Evolutionary conservation across 2,329 filamentous ascomycete genomes (phyloP).

Genomic region (Sporothrix brunneoviolacea): DNA sequence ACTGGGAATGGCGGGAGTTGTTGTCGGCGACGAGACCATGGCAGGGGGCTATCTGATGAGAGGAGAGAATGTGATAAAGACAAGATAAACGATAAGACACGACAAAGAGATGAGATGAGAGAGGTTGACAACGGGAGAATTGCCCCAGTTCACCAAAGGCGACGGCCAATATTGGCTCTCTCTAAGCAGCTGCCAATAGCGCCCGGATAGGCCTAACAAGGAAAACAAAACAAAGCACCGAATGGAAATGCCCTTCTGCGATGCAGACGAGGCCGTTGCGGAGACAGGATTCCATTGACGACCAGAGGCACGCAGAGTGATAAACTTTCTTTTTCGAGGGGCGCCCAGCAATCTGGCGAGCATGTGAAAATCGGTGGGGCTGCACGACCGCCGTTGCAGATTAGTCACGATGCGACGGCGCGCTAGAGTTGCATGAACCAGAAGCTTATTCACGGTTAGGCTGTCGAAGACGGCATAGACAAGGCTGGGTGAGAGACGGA

Average conservation of each 20-base stretch:
- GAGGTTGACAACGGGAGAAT: too few relatives aligned
- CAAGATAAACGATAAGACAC: too few relatives aligned
- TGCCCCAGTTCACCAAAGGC: too few relatives aligned
- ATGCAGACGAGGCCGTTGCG: constrained; percentile 4
- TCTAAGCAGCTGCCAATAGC: not conserved
- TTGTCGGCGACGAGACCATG: not conserved
- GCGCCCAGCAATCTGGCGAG: too few relatives aligned
- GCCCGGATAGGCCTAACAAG: not conserved
- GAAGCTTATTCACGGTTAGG: too few relatives aligned
- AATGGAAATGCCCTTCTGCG: not conserved
- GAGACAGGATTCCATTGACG: constrained; percentile 4
- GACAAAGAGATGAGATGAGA: too few relatives aligned
- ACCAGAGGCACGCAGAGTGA: not conserved
- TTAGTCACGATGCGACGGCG: not conserved
- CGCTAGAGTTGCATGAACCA: too few relatives aligned
- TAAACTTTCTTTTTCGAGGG: not conserved
- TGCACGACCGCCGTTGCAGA: not conserved
- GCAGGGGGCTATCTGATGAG: too few relatives aligned
- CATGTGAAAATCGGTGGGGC: constrained; percentile 11
- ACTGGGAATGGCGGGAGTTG: not conserved
- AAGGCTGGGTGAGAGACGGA: too few relatives aligned
- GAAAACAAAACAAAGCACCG: constrained; percentile 6
- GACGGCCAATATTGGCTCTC: not conserved
- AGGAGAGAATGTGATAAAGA: too few relatives aligned
- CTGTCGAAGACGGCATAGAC: too few relatives aligned